Base-by-base conservation (phyloP, 768 basidiomycete genomes). In the Amanita thiersii region DNA sequence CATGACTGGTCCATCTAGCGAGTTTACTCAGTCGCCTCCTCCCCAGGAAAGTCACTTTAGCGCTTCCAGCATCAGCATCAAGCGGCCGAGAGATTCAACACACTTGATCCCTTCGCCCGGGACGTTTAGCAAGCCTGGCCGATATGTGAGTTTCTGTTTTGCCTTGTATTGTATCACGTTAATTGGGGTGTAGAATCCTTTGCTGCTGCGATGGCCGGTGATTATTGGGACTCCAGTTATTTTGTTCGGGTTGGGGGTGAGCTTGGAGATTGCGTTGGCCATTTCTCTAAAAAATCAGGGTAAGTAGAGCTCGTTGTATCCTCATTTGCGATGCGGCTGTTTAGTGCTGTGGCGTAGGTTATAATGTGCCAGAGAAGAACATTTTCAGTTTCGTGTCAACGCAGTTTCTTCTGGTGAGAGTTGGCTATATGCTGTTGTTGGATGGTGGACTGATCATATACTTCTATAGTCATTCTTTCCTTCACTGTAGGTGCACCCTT, bases 381-480 rank as follows among this genome's bases (percentile, higher is more conserved):
- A 57, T 72, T 0, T 70, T 81, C 46, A 57, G 60, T 5, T 54
- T 73, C 20, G 65, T 69, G 5, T 76, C 77, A 8, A 61, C 60
- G 3, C 68, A 70, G 47, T 72, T 70, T 47, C 50, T 59, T 54
- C 69, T 62, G 50, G 75, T 65, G 45, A 30, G 29, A 9, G 29
- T 9, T 30, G 31, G 63, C 54, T 20, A 17, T 17, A 15, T 12
- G 8, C 29, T 28, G 5, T 12, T 34, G 17, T 21, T 43, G n/a
- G n/a, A n/a, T n/a, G n/a, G n/a, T n/a, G n/a, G n/a, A n/a, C n/a
- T n/a, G n/a, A n/a, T n/a, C n/a, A n/a, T 37, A 14, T 7, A 43
- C 2, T 14, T 23, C 38, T n/a, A 20, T 33, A 81, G 79, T 69
- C 77, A 0, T 79, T 81, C 54, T 61, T 83, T 50, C 79, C 81